Evolutionary conservation across 2,329 filamentous ascomycete species (phyloP).

Genomic region (Rugonectria rugulosa): DNA sequence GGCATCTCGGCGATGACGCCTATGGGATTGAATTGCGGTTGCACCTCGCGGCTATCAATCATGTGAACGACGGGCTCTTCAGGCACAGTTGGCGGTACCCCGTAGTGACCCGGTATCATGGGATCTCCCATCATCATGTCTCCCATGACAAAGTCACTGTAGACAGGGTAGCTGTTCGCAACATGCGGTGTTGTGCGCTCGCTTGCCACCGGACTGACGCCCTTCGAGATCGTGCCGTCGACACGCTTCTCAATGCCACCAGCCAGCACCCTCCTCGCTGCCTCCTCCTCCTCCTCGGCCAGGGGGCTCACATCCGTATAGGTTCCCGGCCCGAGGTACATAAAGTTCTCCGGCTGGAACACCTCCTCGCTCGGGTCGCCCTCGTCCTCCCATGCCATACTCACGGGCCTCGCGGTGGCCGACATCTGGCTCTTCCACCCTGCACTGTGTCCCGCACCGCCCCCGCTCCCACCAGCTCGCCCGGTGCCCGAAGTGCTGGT

Average conservation of each 20-base stretch:
- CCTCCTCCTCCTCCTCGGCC: conserved; percentile 49
- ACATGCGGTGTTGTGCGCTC: conserved; percentile 41
- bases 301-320: conserved; percentile 56
- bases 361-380: conserved; percentile 45
- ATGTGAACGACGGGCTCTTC: conserved; percentile 40
- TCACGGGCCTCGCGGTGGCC: conserved; percentile 44
- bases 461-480: conserved; percentile 9
- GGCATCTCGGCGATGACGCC: conserved; percentile 58
- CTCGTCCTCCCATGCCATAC: conserved; percentile 44
- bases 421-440: conserved; percentile 40
- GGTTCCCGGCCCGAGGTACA: conserved; percentile 58
- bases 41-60: conserved; percentile 44
- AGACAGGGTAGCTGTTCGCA: conserved; percentile 17
- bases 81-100: conserved; percentile 29
- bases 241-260: conserved; percentile 29
- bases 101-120: neutral
- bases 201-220: conserved; percentile 41
- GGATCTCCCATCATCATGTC: conserved; percentile 6
- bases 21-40: conserved; percentile 47
- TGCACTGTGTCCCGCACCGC: conserved; percentile 15
- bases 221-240: conserved; percentile 30
- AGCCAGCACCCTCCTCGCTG: conserved; percentile 40
- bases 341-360: conserved; percentile 61
- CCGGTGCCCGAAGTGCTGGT: conserved; percentile 15
- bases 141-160: conserved; percentile 17